phyloP scores from a whole-genome alignment of 306 rosid species.

The Inga laurina region DNA sequence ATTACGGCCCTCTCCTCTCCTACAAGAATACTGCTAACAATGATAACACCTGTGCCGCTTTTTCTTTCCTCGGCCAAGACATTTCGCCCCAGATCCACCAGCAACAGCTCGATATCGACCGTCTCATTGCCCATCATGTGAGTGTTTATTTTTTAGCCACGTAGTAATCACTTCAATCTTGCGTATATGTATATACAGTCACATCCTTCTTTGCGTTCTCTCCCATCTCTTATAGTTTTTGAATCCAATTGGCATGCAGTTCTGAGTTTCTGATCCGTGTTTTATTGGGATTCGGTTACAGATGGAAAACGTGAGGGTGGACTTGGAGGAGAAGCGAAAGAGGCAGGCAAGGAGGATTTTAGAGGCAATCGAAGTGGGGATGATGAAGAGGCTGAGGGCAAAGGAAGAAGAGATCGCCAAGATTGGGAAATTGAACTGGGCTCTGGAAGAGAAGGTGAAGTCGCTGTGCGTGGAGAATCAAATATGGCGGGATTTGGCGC shows the following conservation, averaged over 20 bases:
- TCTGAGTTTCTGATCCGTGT: not conserved
- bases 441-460: constrained; percentile 59
- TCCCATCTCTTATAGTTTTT: too few species aligned
- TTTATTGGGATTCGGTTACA: not conserved
- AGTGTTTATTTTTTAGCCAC: not conserved
- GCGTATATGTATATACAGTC: not conserved
- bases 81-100: constrained; percentile 57
- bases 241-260: not conserved
- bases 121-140: constrained; percentile 63
- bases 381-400: constrained; percentile 52
- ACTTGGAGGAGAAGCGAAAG: constrained; percentile 67
- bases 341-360: constrained; percentile 53
- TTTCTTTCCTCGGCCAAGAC: constrained; percentile 74
- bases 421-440: constrained; percentile 64
- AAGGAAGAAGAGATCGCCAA: constrained; percentile 72
- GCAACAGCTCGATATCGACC: constrained; percentile 63
- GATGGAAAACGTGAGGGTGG: constrained; percentile 79
- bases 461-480: constrained; percentile 66
- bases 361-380: constrained; percentile 54
- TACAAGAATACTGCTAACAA: constrained; percentile 25
- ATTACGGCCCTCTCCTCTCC: constrained; percentile 20
- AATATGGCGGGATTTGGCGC: constrained; percentile 83
- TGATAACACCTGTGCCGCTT: constrained; percentile 40
- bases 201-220: not conserved
- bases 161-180: not conserved